Evolutionary conservation across 176 grass and related monocot genomes (phyloP).

Genomic region (Alloteropsis semialata): DNA sequence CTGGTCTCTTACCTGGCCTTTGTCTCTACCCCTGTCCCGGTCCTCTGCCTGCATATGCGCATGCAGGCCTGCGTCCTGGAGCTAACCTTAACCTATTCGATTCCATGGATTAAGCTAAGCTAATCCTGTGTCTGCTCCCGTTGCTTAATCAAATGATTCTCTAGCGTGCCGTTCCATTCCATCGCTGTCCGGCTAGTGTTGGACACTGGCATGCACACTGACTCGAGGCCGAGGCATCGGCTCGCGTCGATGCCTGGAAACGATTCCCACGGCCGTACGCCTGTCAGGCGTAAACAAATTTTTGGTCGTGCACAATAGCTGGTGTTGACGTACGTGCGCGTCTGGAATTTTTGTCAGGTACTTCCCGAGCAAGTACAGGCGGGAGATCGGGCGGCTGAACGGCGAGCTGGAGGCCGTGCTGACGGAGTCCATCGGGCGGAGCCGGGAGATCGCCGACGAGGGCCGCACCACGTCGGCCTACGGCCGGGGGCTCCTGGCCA

Average conservation of each 20-base stretch:
- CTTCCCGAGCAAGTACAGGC: conserved; percentile 79
- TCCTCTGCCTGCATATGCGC: neutral
- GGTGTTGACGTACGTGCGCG: neutral
- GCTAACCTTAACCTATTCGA: neutral
- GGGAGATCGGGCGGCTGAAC: conserved; percentile 71
- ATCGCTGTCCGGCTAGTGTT: conserved; percentile 39
- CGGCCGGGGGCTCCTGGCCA: conserved; percentile 61
- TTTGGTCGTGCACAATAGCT: neutral
- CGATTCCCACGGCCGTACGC: conserved; percentile 31
- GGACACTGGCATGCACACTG: conserved; percentile 23
- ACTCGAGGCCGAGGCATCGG: neutral
- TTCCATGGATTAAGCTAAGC: neutral
- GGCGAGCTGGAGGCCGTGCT: conserved; percentile 63
- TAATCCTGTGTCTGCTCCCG: neutral
- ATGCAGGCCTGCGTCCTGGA: neutral
- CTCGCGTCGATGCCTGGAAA: neutral
- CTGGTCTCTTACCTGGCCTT: neutral
- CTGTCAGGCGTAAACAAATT: neutral
- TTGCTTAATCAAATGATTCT: neutral
- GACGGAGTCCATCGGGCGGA: conserved; percentile 61
- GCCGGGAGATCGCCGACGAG: conserved; percentile 59
- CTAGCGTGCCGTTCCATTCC: neutral
- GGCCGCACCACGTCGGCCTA: conserved; percentile 50
- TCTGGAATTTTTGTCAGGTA: conserved; percentile 41
- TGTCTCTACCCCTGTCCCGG: conserved; percentile 23